Percentiles rank a stretch among this genome's conserved stretches.
Evolutionary conservation across 768 basidiomycete species (phyloP).

Genomic region (Pleurotus ostreatus): DNA sequence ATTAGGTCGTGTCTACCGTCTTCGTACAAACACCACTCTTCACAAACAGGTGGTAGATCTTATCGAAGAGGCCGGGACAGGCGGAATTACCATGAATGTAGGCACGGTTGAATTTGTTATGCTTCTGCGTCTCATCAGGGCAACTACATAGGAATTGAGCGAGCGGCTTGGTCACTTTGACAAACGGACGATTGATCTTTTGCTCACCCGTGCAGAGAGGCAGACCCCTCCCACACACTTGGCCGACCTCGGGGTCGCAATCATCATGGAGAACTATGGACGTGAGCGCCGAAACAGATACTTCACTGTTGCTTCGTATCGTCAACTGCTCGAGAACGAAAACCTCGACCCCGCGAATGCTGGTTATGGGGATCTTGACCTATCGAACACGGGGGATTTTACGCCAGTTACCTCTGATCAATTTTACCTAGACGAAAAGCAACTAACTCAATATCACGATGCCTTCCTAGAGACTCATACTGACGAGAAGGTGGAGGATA

Average conservation of each 20-base stretch:
- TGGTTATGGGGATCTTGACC: conserved; percentile 41
- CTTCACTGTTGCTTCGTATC: conserved; percentile 71
- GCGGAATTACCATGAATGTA: conserved; percentile 74
- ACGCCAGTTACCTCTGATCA: conserved; percentile 30
- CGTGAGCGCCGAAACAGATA: conserved; percentile 86
- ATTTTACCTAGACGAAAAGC: conserved; percentile 51
- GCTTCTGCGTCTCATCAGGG: too few species aligned
- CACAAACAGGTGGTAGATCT: conserved; percentile 79
- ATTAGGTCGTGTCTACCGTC: conserved; percentile 31
- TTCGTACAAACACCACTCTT: conserved; percentile 62
- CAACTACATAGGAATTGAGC: conserved; percentile 52
- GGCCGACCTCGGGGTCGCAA: conserved; percentile 62
- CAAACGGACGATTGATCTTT: conserved; percentile 78
- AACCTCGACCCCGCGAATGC: conserved; percentile 51
- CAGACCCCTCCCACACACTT: conserved; percentile 66
- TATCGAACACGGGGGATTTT: conserved; percentile 54
- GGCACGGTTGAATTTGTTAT: conserved; percentile 10
- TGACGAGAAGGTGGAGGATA: conserved; percentile 16
- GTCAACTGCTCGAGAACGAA: conserved; percentile 56
- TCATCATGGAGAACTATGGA: conserved; percentile 77
- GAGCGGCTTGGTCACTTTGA: conserved; percentile 65
- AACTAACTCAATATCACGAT: conserved; percentile 46
- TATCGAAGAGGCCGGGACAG: conserved; percentile 60
- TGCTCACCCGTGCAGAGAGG: conserved; percentile 66
- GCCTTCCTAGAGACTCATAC: conserved; percentile 36